Conservation (phyloP, 805 yeast genomes). For the Tetrapisispora phaffii region DNA sequence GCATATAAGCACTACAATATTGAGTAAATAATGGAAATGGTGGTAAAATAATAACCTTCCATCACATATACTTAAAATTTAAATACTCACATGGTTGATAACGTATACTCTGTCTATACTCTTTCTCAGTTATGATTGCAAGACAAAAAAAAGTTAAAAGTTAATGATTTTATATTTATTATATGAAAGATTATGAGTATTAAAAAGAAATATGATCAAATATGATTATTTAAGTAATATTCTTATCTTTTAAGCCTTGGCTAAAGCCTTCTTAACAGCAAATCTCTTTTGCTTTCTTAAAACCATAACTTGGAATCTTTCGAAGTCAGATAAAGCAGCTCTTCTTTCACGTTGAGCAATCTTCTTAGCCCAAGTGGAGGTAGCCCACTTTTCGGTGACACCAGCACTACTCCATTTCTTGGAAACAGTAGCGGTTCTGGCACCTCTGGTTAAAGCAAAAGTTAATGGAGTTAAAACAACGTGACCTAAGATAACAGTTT, state of each 20-base stretch:
- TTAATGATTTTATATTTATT: slow-evolving; percentile 3
- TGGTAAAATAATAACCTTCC: too few species aligned
- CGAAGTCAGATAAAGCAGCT: slow-evolving; percentile 88
- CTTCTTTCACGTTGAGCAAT: slow-evolving; percentile 92
- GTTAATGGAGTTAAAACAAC: slow-evolving; percentile 90
- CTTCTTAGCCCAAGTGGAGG: slow-evolving; percentile 96
- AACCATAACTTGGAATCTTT: slow-evolving; percentile 98
- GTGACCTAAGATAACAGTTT: slow-evolving; percentile 77
- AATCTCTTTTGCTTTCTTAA: slow-evolving; percentile 95
- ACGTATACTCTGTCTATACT: too few species aligned
- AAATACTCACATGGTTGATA: too few species aligned
- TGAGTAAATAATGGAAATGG: too few species aligned
- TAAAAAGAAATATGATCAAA: background rate
- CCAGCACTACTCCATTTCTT: slow-evolving; percentile 93
- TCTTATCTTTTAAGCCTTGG: slow-evolving; percentile 70
- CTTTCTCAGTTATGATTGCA: too few species aligned
- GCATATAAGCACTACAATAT: too few species aligned
- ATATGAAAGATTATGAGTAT: slow-evolving; percentile 3
- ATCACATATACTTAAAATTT: too few species aligned
- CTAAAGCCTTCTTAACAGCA: slow-evolving; percentile 91
- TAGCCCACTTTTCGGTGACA: slow-evolving; percentile 82
- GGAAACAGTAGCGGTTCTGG: slow-evolving; percentile 72
- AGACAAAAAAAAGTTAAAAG: background rate
- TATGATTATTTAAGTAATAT: slow-evolving; percentile 1
- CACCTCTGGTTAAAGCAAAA: slow-evolving; percentile 87